Evolutionary conservation across 345 rosid genomes (phyloP), one percentile per base, ranked within the genome.

Genomic region (Turnera subulata): DNA sequence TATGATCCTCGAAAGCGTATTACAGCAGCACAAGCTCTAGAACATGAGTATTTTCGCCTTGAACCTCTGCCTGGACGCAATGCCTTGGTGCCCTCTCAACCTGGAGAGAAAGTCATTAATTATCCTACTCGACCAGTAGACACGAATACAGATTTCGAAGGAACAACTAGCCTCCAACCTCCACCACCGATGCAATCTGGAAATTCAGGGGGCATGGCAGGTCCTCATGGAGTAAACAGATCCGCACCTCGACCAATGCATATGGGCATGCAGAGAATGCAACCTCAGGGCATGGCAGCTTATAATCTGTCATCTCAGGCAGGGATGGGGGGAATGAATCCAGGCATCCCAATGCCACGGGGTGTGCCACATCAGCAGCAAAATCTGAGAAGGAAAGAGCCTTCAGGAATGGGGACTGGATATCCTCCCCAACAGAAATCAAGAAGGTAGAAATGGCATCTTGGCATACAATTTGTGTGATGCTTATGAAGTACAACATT

Each of bases 1-100:
- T 92, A 89, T 52, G 98, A 92, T 73, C 98, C 98, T 22, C 76
- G 64, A 46, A 92, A 92, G 69, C 84, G 97, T 26, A 81, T 92
- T 76, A 89, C 97, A 16, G 98, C 98, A 51, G 84, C 95, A n/a
- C 95, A 92, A 68, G 97, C 98, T 25, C 77, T 93, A 39, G 97
- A 87, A 51, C 99, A 93, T 37, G 96, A 93, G 73, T 93, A 85
- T 64, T 93, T 93, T 59, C 80, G 86, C 33, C 75, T 64, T 20
- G 97, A 93, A 47, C 96, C 96, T 39, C 73, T 78, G 44, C 94
- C 97, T 1, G 99, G 99, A 38, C 75, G 96, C 49, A 89, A 93
- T 19, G 90, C 99, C n/a, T 72, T 93, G 50, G 88, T 85, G 23
- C 88, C 97, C 13, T 70, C 71, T 46, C 87, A 82, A 25, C 86